Conservation (phyloP, 805 yeast genomes). For the Lachancea meyersii region DNA sequence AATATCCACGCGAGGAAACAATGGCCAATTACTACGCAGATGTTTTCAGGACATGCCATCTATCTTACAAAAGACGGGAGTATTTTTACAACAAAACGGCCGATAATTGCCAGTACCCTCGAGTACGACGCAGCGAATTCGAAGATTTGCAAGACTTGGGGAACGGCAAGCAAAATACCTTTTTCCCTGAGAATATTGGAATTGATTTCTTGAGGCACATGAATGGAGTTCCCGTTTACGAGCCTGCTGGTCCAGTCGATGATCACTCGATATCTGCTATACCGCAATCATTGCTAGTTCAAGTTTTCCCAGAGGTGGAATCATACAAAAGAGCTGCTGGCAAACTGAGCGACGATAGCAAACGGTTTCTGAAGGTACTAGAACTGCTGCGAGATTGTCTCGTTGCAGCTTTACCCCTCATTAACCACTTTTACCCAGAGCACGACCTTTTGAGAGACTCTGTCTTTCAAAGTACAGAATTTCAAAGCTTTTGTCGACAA, state of each 20-base stretch:
- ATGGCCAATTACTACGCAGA: constrained; percentile 25
- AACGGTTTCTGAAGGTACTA: constrained; percentile 19
- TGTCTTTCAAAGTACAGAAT: constrained; percentile 21
- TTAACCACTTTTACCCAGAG: constrained; percentile 26
- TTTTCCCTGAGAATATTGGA: constrained; percentile 21
- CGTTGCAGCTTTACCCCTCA: constrained; percentile 25
- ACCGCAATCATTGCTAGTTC: constrained; percentile 18
- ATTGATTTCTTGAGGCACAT: constrained; percentile 21
- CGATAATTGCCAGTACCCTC: constrained; percentile 11
- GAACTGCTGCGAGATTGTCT: constrained; percentile 20
- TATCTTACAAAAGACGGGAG: constrained; percentile 27
- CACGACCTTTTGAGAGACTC: constrained; percentile 28
- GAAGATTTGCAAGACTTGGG: constrained; percentile 5
- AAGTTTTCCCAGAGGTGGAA: constrained; percentile 30
- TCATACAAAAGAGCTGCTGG: constrained; percentile 14
- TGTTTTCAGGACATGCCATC: constrained; percentile 28
- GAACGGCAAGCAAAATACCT: constrained; percentile 5
- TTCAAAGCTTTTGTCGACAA: constrained; percentile 21
- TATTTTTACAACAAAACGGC: constrained; percentile 17
- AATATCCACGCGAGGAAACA: constrained; percentile 29
- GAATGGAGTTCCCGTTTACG: constrained; percentile 13
- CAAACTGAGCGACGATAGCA: constrained; percentile 13
- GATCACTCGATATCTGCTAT: constrained; percentile 21
- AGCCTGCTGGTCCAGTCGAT: constrained; percentile 12
- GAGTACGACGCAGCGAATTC: not conserved